These are phyloP conservation scores for Filosporella fistucella DNA, from an alignment of 495 filamentous ascomycete species.

Conservation along the genomic window DNA sequence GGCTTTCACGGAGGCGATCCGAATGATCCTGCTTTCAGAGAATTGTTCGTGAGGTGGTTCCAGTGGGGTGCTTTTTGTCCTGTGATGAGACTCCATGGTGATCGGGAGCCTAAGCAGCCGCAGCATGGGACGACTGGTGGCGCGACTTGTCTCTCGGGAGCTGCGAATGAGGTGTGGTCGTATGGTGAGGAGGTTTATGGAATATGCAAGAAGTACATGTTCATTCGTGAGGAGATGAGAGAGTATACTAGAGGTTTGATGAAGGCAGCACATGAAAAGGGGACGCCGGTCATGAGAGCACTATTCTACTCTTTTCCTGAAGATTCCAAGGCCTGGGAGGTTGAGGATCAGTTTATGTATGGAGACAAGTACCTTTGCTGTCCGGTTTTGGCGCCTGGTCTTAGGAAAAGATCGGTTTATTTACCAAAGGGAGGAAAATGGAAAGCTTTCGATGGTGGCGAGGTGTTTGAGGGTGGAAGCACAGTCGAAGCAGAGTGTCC, in stretches of 20 bases:
- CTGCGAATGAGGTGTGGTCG: constrained; percentile 55
- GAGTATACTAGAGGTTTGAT: constrained; percentile 46
- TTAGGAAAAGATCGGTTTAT: constrained; percentile 38
- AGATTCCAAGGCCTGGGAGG: constrained; percentile 41
- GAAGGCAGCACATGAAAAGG: constrained; percentile 49
- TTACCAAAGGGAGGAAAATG: constrained; percentile 40
- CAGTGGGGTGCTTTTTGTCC: constrained; percentile 58
- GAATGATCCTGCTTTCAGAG: constrained; percentile 44
- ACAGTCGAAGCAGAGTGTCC: constrained; percentile 39
- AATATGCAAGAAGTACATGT: constrained; percentile 51
- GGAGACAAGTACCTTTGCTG: constrained; percentile 47
- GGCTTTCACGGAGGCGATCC: constrained; percentile 56
- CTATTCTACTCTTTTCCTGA: constrained; percentile 53
- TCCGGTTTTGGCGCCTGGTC: constrained; percentile 40
- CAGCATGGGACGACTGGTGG: constrained; percentile 31
- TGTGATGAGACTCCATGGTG: constrained; percentile 55
- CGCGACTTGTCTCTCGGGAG: constrained; percentile 31
- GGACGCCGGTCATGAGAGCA: constrained; percentile 49
- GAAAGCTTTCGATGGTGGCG: constrained; percentile 32
- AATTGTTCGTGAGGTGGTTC: constrained; percentile 58
- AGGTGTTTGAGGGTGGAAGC: constrained; percentile 29
- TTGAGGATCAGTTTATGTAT: constrained; percentile 51
- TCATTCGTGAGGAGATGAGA: constrained; percentile 45
- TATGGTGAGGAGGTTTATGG: constrained; percentile 51
- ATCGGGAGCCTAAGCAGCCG: constrained; percentile 47